Conservation (phyloP, 1,139 yeast species). For the Hanseniaspora gamundiae region DNA sequence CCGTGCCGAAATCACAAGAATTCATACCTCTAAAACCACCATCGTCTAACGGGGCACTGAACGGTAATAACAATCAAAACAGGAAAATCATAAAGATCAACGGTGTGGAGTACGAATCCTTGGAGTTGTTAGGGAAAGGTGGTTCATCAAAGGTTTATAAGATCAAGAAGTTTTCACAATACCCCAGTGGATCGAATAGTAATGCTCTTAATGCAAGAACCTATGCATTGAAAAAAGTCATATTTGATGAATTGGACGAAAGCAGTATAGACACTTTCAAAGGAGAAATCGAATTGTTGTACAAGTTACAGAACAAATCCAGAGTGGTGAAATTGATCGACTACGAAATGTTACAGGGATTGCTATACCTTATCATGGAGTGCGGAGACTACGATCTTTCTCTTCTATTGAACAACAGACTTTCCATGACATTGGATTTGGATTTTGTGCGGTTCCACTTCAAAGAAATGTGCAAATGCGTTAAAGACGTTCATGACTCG, state of each 20-base stretch:
- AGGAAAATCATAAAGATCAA: constrained; percentile 33
- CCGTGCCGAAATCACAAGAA: neutral
- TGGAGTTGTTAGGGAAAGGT: constrained; percentile 79
- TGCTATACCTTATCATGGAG: constrained; percentile 76
- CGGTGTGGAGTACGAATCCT: constrained; percentile 53
- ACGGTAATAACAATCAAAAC: constrained; percentile 4
- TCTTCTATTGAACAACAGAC: constrained; percentile 55
- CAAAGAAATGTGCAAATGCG: constrained; percentile 71
- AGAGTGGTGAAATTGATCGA: constrained; percentile 76
- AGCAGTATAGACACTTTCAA: constrained; percentile 65
- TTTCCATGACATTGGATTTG: constrained; percentile 46
- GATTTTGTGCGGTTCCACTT: constrained; percentile 77
- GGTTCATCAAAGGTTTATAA: constrained; percentile 90
- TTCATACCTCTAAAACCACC: constrained; percentile 8
- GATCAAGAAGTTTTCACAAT: constrained; percentile 33
- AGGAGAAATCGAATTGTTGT: constrained; percentile 75
- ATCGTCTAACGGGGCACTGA: constrained; percentile 8
- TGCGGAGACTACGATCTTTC: constrained; percentile 91
- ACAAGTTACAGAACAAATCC: constrained; percentile 44
- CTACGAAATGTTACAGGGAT: constrained; percentile 52
- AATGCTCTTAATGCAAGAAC: constrained; percentile 36
- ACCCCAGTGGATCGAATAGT: neutral
- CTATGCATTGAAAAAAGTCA: constrained; percentile 76
- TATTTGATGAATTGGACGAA: constrained; percentile 71
- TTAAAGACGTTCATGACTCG: constrained; percentile 72